Percentiles rank a stretch among this genome's conserved stretches.
Conservation (phyloP, 192 early-diverging fungal species). For the Dissophora globulifera region DNA sequence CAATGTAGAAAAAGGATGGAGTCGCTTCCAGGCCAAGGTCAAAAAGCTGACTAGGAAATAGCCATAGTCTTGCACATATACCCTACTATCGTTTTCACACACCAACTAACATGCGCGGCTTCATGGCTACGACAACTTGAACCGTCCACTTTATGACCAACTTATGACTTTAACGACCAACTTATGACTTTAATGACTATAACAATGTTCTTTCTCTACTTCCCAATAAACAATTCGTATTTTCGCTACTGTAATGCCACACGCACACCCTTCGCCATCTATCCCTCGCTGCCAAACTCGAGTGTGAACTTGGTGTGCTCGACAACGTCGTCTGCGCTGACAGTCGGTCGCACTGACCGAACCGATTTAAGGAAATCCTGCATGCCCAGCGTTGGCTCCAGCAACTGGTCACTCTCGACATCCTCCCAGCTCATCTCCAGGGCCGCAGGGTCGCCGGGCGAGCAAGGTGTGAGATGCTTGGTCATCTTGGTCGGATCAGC, state of each 20-base stretch:
- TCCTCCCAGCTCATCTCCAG: slow-evolving; percentile 91
- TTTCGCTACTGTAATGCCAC: no score
- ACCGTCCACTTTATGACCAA: not conserved
- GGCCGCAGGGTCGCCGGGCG: slow-evolving; percentile 89
- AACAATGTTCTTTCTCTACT: no score
- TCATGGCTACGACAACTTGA: slow-evolving; percentile 7
- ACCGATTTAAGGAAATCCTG: slow-evolving; percentile 89
- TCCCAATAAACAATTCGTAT: no score
- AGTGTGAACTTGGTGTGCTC: slow-evolving; percentile 90
- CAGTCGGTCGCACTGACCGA: slow-evolving; percentile 79
- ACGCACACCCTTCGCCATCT: no score
- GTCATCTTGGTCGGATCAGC: slow-evolving; percentile 59
- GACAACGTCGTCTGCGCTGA: slow-evolving; percentile 83
- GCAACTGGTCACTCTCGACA: slow-evolving; percentile 81
- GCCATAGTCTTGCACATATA: not conserved
- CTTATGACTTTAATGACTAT: slow-evolving; percentile 10
- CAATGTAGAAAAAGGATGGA: slow-evolving; percentile 48
- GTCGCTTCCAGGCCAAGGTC: slow-evolving; percentile 50
- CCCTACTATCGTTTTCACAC: not conserved
- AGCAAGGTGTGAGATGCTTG: slow-evolving; percentile 89
- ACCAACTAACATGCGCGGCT: not conserved
- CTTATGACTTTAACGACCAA: not conserved
- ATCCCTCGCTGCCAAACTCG: slow-evolving; percentile 74
- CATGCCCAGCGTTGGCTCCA: slow-evolving; percentile 89
- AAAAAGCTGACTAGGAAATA: slow-evolving; percentile 37